phyloP scores from a whole-genome alignment of 1,139 yeast species.

The Taiozyma sp. region DNA sequence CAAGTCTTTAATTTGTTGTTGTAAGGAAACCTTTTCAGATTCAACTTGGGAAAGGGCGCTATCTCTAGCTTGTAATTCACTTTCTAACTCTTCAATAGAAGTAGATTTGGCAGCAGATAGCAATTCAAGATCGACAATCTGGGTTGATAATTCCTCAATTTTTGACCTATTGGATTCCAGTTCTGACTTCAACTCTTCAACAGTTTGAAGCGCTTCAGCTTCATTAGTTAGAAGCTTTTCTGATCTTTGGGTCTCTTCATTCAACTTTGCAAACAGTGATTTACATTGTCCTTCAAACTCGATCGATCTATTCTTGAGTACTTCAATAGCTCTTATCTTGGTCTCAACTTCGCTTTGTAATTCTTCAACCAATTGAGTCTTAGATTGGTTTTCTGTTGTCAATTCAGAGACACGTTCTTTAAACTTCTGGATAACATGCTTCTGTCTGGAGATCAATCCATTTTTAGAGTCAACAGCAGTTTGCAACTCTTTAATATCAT shows the following conservation, averaged over 20 bases:
- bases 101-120: not conserved
- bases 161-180: not conserved
- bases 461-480: slow-evolving; percentile 24
- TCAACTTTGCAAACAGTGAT: slow-evolving; percentile 7
- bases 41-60: not conserved
- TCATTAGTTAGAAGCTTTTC: not conserved
- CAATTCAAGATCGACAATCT: not conserved
- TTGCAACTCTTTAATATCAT: slow-evolving; percentile 25
- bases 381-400: slow-evolving; percentile 38
- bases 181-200: not conserved
- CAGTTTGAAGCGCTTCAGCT: not conserved
- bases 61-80: not conserved
- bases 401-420: slow-evolving; percentile 31
- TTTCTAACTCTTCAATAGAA: not conserved
- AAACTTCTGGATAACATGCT: slow-evolving; percentile 22
- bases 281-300: slow-evolving; percentile 25
- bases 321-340: slow-evolving; percentile 19
- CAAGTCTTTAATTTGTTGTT: not conserved
- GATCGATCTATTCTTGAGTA: slow-evolving; percentile 9
- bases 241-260: slow-evolving; percentile 6
- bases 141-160: not conserved
- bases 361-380: slow-evolving; percentile 23
- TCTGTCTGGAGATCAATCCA: slow-evolving; percentile 17
- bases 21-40: not conserved
- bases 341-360: slow-evolving; percentile 26